Conservation (phyloP, 768 basidiomycete species). For the Chalciporus sphaerocephalus region DNA sequence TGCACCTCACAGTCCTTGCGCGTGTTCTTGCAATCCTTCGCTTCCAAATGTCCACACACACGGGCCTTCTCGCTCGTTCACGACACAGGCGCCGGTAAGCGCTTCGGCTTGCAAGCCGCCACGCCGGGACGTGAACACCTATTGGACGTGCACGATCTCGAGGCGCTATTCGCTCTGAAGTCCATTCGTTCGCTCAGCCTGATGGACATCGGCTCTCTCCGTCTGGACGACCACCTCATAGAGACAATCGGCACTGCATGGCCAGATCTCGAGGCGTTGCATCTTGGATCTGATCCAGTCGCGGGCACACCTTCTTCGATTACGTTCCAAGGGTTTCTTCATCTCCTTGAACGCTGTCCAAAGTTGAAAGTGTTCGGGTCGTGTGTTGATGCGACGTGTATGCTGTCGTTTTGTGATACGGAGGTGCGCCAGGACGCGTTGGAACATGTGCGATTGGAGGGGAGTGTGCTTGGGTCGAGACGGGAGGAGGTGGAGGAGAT, state of each 20-base stretch:
- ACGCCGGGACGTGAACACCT: slow-evolving; percentile 18
- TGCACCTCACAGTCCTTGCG: slow-evolving; percentile 18
- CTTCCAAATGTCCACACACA: slow-evolving; percentile 8
- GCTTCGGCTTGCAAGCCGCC: slow-evolving; percentile 17
- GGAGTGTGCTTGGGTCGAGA: slow-evolving; percentile 10
- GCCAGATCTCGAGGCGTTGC: slow-evolving; percentile 18
- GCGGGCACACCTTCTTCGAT: not conserved
- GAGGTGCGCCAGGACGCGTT: slow-evolving; percentile 11
- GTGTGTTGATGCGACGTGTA: slow-evolving; percentile 13
- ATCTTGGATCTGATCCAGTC: slow-evolving; percentile 1
- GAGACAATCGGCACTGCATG: slow-evolving; percentile 13
- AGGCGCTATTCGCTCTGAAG: slow-evolving; percentile 14
- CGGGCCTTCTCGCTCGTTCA: slow-evolving; percentile 22
- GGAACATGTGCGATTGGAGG: slow-evolving; percentile 16
- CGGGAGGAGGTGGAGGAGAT: slow-evolving; percentile 18
- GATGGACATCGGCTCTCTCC: slow-evolving; percentile 13
- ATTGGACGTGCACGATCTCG: slow-evolving; percentile 7
- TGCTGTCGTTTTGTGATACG: slow-evolving; percentile 10
- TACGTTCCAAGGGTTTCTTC: slow-evolving; percentile 20
- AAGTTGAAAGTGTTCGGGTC: slow-evolving; percentile 8
- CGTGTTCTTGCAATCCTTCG: slow-evolving; percentile 11
- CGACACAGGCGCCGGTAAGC: slow-evolving; percentile 14
- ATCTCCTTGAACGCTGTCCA: slow-evolving; percentile 19
- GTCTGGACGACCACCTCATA: slow-evolving; percentile 15
- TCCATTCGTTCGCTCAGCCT: slow-evolving; percentile 13